These are phyloP conservation scores for Colletotrichum tanaceti DNA, from an alignment of 2,329 filamentous ascomycete species.

Conservation along the genomic window DNA sequence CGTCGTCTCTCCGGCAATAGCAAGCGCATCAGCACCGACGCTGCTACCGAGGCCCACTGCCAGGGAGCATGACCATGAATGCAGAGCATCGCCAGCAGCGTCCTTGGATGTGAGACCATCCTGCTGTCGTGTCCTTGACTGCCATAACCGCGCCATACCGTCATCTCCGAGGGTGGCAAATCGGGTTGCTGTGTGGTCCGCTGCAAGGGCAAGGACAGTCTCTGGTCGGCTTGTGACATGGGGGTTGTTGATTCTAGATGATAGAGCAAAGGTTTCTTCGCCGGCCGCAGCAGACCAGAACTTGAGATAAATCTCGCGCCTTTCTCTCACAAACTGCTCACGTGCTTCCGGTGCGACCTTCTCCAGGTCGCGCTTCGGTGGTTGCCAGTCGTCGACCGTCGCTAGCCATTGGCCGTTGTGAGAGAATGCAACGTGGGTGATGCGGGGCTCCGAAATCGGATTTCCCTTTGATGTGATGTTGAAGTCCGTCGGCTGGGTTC, in stretches of 20 bases:
- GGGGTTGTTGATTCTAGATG: conserved; percentile 85
- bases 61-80: conserved; percentile 78
- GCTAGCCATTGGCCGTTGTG: conserved; percentile 89
- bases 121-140: conserved; percentile 74
- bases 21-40: conserved; percentile 50
- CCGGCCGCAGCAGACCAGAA: conserved; percentile 81
- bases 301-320: conserved; percentile 83
- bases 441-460: conserved; percentile 79
- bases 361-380: conserved; percentile 75
- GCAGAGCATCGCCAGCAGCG: conserved; percentile 66
- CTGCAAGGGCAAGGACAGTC: conserved; percentile 77
- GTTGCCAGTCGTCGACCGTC: conserved; percentile 91
- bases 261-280: conserved; percentile 74
- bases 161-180: conserved; percentile 92
- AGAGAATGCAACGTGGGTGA: conserved; percentile 80
- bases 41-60: conserved; percentile 43
- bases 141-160: conserved; percentile 82
- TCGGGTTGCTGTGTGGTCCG: conserved; percentile 74
- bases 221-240: conserved; percentile 71
- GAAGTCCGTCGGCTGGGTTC: conserved; percentile 86
- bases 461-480: conserved; percentile 79
- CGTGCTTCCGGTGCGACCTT: conserved; percentile 51
- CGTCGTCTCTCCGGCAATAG: conserved; percentile 45
- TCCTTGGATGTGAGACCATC: conserved; percentile 75
- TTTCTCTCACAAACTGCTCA: conserved; percentile 61